Percentiles rank a stretch among this genome's conserved stretches.
These are phyloP conservation scores for Trametes meyenii DNA, from an alignment of 768 basidiomycete genomes.

Conservation along the genomic window DNA sequence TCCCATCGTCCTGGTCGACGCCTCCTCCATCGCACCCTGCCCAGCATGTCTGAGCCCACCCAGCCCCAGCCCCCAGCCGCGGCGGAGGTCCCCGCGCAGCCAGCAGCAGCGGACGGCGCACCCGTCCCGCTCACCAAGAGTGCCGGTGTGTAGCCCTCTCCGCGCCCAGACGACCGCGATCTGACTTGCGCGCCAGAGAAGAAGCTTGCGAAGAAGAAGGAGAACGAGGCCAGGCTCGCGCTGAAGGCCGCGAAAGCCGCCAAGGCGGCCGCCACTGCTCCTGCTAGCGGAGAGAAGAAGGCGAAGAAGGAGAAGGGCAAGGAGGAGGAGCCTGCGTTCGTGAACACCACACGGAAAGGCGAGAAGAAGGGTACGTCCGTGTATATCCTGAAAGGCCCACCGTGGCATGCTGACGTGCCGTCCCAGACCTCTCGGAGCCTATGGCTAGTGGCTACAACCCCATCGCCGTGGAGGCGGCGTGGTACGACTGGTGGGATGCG, in stretches of 20 bases:
- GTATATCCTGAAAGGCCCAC: background rate
- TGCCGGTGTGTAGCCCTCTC: slow-evolving; percentile 11
- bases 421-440: slow-evolving; percentile 76
- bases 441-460: slow-evolving; percentile 97
- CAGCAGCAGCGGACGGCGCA: background rate
- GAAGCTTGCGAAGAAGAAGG: slow-evolving; percentile 82
- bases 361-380: slow-evolving; percentile 83
- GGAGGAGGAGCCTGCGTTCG: slow-evolving; percentile 71
- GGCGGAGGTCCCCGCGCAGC: background rate
- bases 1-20: slow-evolving; percentile 16
- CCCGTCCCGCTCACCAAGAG: slow-evolving; percentile 21
- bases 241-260: slow-evolving; percentile 50
- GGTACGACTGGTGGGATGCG: slow-evolving; percentile 98
- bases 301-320: slow-evolving; percentile 76
- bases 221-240: slow-evolving; percentile 78
- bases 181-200: slow-evolving; percentile 40
- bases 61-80: too few relatives aligned
- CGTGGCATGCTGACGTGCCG: background rate
- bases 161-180: background rate
- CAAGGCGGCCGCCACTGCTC: slow-evolving; percentile 47
- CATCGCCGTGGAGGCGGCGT: slow-evolving; percentile 89
- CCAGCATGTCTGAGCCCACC: slow-evolving; percentile 12
- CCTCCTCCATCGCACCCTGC: slow-evolving; percentile 3
- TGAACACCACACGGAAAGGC: slow-evolving; percentile 87
- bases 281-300: slow-evolving; percentile 71